A percentile compares a stretch with the other conserved stretches of the same genome.
phyloP scores from a whole-genome alignment of 1,284 basidiomycete species.

The Tremellales sp. region DNA sequence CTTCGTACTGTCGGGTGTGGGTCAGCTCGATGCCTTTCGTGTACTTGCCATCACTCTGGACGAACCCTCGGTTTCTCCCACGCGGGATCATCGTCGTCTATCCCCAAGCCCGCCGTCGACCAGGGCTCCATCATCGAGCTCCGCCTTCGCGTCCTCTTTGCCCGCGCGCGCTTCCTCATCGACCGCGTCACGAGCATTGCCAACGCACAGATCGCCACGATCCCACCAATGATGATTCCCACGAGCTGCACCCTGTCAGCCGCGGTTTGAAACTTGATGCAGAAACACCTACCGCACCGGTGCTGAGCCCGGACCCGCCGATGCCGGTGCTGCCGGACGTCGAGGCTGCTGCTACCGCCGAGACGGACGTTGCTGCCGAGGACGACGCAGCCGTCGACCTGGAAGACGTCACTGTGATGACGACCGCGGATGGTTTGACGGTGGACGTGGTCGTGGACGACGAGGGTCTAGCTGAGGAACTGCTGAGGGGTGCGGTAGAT shows the following conservation, averaged over 20 bases:
- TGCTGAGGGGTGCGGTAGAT: slow-evolving; percentile 2
- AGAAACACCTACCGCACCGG: slow-evolving; percentile 30
- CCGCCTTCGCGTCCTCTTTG: slow-evolving; percentile 30
- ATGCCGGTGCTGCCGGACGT: slow-evolving; percentile 19
- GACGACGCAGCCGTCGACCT: background rate
- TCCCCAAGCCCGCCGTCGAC: slow-evolving; percentile 26
- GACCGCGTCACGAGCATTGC: slow-evolving; percentile 32
- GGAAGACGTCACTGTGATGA: background rate
- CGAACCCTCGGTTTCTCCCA: slow-evolving; percentile 32
- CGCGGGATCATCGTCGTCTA: slow-evolving; percentile 35
- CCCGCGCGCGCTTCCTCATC: slow-evolving; percentile 30
- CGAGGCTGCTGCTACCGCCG: slow-evolving; percentile 12
- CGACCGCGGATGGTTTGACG: slow-evolving; percentile 3
- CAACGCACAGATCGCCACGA: slow-evolving; percentile 27
- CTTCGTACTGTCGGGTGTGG: slow-evolving; percentile 22
- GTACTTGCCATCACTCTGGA: background rate
- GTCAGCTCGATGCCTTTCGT: background rate
- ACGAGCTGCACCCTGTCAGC: slow-evolving; percentile 30
- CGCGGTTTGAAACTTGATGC: background rate
- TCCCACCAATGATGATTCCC: slow-evolving; percentile 40
- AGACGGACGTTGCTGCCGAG: slow-evolving; percentile 1
- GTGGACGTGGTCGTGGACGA: slow-evolving; percentile 10
- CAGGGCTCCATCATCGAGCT: slow-evolving; percentile 43
- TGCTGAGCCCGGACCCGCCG: slow-evolving; percentile 22
- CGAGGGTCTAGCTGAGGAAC: slow-evolving; percentile 4